Evolutionary conservation across 129 eudicot genomes (phyloP).

Genomic region (Solidago caesia): DNA sequence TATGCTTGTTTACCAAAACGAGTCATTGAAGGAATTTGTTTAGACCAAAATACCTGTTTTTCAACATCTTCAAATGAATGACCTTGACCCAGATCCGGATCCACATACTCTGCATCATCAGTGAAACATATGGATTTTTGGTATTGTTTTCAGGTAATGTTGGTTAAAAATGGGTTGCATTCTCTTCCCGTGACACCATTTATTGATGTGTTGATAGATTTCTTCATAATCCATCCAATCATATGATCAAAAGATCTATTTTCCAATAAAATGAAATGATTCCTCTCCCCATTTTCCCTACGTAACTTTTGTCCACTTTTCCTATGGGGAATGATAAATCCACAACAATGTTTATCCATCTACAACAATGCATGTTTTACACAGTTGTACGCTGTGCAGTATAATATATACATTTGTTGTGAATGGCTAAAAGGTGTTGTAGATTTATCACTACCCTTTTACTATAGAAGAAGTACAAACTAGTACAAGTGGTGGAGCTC

Average conservation of each 20-base stretch:
- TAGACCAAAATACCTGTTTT: conserved; percentile 69
- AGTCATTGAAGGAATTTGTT: conserved; percentile 73
- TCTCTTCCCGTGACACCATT: conserved; percentile 82
- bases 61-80: conserved; percentile 81
- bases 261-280: conserved; percentile 22
- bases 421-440: no score
- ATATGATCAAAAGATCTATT: conserved; percentile 95
- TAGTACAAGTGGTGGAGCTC: no score
- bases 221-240: conserved; percentile 99
- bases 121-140: conserved; percentile 52
- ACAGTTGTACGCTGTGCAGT: no score
- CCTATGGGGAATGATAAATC: no score
- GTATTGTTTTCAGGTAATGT: conserved; percentile 29
- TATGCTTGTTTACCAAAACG: conserved; percentile 90
- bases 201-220: conserved; percentile 67
- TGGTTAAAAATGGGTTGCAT: conserved; percentile 75
- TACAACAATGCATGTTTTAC: no score
- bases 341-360: no score
- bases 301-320: no score
- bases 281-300: no score
- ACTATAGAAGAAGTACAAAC: no score
- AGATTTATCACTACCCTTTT: no score
- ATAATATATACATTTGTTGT: no score
- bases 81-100: conserved; percentile 93
- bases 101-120: conserved; percentile 79